Conservation (phyloP, 306 rosid species). For the Styphnolobium japonicum region DNA sequence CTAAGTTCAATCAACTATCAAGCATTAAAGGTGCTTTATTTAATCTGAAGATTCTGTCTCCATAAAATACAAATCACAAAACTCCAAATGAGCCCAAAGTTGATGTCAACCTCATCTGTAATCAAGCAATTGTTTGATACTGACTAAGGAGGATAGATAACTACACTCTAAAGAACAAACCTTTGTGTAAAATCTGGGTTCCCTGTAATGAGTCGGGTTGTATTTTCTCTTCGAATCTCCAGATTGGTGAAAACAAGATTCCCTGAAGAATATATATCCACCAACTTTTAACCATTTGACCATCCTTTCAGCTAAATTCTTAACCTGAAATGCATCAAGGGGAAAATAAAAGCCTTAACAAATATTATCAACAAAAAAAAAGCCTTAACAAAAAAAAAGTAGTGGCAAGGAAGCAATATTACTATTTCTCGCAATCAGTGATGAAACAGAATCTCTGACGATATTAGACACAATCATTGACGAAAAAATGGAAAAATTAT, state of each 20-base stretch:
- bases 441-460: not conserved
- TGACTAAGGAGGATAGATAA: not conserved
- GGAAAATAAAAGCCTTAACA: not conserved
- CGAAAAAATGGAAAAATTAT: not conserved
- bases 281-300: slow-evolving; percentile 87
- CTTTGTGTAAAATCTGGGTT: slow-evolving; percentile 91
- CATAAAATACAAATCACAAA: not conserved
- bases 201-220: slow-evolving; percentile 96
- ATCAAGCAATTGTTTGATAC: not conserved
- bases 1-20: not conserved
- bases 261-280: slow-evolving; percentile 84
- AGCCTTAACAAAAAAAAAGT: not conserved
- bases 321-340: slow-evolving; percentile 51
- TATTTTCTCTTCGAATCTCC: slow-evolving; percentile 88
- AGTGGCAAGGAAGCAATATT: not conserved
- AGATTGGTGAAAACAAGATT: slow-evolving; percentile 95
- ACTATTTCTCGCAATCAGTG: not conserved
- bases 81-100: not conserved
- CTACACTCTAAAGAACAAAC: slow-evolving; percentile 34
- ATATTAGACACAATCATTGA: not conserved
- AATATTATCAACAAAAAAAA: not conserved
- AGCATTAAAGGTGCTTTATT: not conserved
- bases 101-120: not conserved
- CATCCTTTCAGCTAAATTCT: slow-evolving; percentile 68
- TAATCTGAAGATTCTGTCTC: not conserved